These are phyloP conservation scores for Epichloe elymi DNA, from an alignment of 2,329 filamentous ascomycete genomes.

Conservation along the genomic window DNA sequence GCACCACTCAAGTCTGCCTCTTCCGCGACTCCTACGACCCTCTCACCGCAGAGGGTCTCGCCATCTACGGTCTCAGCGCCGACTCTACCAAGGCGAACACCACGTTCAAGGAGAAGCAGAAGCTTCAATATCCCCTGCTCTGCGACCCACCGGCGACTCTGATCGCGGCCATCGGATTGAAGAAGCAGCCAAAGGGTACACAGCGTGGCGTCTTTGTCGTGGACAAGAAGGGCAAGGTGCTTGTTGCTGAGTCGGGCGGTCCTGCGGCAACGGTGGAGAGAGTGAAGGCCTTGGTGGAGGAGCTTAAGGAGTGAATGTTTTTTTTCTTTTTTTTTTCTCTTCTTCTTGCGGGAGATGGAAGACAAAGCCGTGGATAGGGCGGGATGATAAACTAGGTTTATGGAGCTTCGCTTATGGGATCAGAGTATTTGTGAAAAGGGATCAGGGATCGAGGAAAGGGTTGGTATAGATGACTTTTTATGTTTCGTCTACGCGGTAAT, in stretches of 20 bases:
- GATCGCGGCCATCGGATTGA: conserved; percentile 77
- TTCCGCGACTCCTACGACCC: conserved; percentile 77
- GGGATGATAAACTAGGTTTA: no score
- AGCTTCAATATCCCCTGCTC: conserved; percentile 74
- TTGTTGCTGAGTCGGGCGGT: conserved; percentile 60
- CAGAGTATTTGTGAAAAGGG: background rate
- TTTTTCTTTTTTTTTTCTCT: background rate
- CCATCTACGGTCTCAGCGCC: conserved; percentile 79
- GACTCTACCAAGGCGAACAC: conserved; percentile 88
- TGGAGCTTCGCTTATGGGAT: background rate
- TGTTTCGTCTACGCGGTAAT: background rate
- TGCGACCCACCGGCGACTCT: conserved; percentile 67
- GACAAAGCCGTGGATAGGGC: no score
- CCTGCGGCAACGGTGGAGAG: conserved; percentile 66
- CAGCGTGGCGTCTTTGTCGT: conserved; percentile 80
- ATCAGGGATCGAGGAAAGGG: background rate
- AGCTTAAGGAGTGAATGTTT: conserved; percentile 14
- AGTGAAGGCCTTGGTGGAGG: conserved; percentile 57
- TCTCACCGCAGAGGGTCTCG: conserved; percentile 64
- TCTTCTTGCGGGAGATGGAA: background rate
- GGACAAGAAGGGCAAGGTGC: conserved; percentile 67
- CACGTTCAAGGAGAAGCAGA: conserved; percentile 83
- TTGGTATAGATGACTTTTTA: background rate
- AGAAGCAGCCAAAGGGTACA: conserved; percentile 71
- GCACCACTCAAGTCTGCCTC: conserved; percentile 83